These are phyloP conservation scores for Datisca glomerata DNA, from an alignment of 306 rosid species.

Conservation along the genomic window DNA sequence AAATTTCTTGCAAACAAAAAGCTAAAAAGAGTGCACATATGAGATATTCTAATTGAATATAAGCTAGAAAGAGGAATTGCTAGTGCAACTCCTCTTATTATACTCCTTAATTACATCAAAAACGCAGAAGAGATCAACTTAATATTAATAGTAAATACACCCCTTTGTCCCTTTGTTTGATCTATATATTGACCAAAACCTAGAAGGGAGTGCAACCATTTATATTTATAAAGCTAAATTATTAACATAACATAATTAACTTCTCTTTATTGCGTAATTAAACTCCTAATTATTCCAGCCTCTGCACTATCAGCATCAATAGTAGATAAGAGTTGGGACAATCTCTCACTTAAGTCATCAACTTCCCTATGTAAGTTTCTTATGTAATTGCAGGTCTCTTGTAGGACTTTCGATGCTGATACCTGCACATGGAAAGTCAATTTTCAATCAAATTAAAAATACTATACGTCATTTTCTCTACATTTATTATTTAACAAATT, in stretches of 20 bases:
- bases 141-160: not conserved
- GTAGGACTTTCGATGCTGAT: slow-evolving; percentile 93
- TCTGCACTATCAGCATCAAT: slow-evolving; percentile 84
- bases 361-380: slow-evolving; percentile 74
- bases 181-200: too few relatives aligned
- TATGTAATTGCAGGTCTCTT: slow-evolving; percentile 88
- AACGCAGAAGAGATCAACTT: slow-evolving; percentile 1
- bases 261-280: slow-evolving; percentile 58
- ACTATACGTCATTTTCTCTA: too few relatives aligned
- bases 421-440: too few relatives aligned
- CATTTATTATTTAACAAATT: too few relatives aligned
- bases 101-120: slow-evolving; percentile 2
- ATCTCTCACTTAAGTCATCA: slow-evolving; percentile 70
- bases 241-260: too few relatives aligned
- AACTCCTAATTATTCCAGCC: slow-evolving; percentile 76
- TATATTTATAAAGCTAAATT: too few relatives aligned
- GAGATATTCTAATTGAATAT: slow-evolving; percentile 4
- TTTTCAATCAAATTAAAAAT: too few relatives aligned
- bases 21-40: not conserved
- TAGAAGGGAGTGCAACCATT: too few relatives aligned
- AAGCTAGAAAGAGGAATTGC: slow-evolving; percentile 12
- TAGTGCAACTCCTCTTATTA: slow-evolving; percentile 24
- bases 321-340: slow-evolving; percentile 69
- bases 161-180: not conserved
- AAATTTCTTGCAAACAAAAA: slow-evolving; percentile 5